Evolutionary conservation across 345 rosid genomes (phyloP).

Genomic region (Melaleuca quinquenervia): DNA sequence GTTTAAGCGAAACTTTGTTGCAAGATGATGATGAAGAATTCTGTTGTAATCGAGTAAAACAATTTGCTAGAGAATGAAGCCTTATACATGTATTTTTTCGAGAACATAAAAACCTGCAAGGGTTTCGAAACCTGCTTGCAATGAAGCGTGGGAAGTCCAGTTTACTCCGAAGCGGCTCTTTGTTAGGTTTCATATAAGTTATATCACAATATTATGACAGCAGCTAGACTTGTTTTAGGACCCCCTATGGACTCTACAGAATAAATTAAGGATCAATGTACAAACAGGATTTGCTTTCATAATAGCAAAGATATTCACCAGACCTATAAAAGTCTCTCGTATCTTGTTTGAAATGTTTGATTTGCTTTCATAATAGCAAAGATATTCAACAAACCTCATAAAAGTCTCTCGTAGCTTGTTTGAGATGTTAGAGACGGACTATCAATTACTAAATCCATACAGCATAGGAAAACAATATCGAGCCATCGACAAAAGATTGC

Average conservation of each 20-base stretch:
- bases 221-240: too few species aligned
- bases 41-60: background rate
- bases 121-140: background rate
- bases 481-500: background rate
- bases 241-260: background rate
- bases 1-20: background rate
- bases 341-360: background rate
- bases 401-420: too few species aligned
- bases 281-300: background rate
- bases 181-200: background rate
- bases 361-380: too few species aligned
- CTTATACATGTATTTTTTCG: too few species aligned
- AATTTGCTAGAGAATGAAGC: background rate
- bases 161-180: background rate
- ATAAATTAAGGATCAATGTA: background rate
- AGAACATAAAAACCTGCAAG: background rate
- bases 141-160: too few species aligned
- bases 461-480: background rate
- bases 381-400: too few species aligned
- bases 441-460: too few species aligned
- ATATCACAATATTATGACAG: too few species aligned
- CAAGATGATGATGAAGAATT: too few species aligned
- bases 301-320: too few species aligned
- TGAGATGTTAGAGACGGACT: background rate
- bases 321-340: background rate